Evolutionary conservation across 768 basidiomycete genomes (phyloP).

Genomic region (Termitomyces titanicus): DNA sequence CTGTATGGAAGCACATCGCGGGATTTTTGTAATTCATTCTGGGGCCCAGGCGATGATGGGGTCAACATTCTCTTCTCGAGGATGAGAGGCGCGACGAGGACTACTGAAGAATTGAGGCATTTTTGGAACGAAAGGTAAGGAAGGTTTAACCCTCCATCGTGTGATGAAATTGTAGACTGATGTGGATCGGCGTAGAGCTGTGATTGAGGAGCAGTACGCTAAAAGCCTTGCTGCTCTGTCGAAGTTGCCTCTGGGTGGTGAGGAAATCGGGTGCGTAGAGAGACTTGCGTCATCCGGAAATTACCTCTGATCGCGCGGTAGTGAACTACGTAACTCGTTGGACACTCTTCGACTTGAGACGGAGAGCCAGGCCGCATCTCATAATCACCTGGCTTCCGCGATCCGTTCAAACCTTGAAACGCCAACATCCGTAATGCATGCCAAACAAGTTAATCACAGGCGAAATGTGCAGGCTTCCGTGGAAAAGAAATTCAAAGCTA

Average conservation of each 20-base stretch:
- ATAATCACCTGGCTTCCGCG: constrained; percentile 67
- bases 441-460: constrained; percentile 66
- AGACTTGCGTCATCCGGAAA: background rate
- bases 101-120: constrained; percentile 81
- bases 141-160: constrained; percentile 31
- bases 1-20: constrained; percentile 34
- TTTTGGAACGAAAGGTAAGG: constrained; percentile 98
- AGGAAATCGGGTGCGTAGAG: constrained; percentile 83
- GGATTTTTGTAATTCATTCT: constrained; percentile 97
- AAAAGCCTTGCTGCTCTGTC: constrained; percentile 77
- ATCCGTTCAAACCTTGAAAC: constrained; percentile 72
- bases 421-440: constrained; percentile 54
- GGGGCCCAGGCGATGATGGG: constrained; percentile 83
- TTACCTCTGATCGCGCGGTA: constrained; percentile 25
- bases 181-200: constrained; percentile 46
- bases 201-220: constrained; percentile 94
- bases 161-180: background rate
- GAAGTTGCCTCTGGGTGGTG: constrained; percentile 70
- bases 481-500: constrained; percentile 86
- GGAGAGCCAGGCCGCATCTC: constrained; percentile 70
- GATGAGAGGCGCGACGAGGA: constrained; percentile 80
- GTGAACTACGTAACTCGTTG: constrained; percentile 77
- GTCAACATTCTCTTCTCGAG: constrained; percentile 86
- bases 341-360: constrained; percentile 82
- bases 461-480: constrained; percentile 66